Conservation (phyloP, 2,329 filamentous ascomycete species). For the Conoideocrella luteorostrata region DNA sequence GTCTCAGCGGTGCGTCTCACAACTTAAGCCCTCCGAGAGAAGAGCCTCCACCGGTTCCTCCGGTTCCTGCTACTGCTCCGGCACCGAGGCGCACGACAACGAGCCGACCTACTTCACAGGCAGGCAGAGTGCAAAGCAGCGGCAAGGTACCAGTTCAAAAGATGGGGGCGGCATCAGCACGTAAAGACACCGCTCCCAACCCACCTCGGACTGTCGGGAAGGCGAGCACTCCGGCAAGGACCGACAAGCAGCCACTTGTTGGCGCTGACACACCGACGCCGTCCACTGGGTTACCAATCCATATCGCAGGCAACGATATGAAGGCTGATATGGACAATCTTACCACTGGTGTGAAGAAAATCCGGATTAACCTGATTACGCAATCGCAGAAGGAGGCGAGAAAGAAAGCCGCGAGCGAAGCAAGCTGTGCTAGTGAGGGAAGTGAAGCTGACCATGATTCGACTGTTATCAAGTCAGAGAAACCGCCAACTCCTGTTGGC, state of each 20-base stretch:
- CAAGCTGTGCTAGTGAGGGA: background rate
- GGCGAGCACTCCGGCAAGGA: conserved; percentile 17
- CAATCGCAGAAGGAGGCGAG: conserved; percentile 51
- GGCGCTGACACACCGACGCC: conserved; percentile 11
- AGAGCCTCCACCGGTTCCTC: conserved; percentile 8
- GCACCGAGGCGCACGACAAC: conserved; percentile 26
- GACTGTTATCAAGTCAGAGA: background rate
- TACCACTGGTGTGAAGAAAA: conserved; percentile 53
- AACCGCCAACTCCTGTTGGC: background rate
- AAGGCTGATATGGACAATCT: conserved; percentile 46
- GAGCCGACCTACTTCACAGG: conserved; percentile 16
- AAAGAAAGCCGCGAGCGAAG: conserved; percentile 25
- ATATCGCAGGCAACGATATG: conserved; percentile 8
- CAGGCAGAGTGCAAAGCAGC: conserved; percentile 28
- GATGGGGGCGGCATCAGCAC: conserved; percentile 41
- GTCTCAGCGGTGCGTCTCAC: conserved; percentile 43
- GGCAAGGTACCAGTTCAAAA: conserved; percentile 52
- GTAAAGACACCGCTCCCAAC: conserved; percentile 32
- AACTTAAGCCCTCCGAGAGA: conserved; percentile 19
- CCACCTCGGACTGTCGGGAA: conserved; percentile 32
- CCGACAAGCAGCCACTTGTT: conserved; percentile 11
- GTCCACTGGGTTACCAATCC: conserved; percentile 3
- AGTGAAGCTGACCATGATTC: background rate
- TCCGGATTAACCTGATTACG: conserved; percentile 56
- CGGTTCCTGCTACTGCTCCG: conserved; percentile 3